Percentiles rank a stretch among this genome's conserved stretches.
These are phyloP conservation scores for Dittrichia graveolens DNA, from an alignment of 129 eudicot genomes.

Conservation along the genomic window DNA sequence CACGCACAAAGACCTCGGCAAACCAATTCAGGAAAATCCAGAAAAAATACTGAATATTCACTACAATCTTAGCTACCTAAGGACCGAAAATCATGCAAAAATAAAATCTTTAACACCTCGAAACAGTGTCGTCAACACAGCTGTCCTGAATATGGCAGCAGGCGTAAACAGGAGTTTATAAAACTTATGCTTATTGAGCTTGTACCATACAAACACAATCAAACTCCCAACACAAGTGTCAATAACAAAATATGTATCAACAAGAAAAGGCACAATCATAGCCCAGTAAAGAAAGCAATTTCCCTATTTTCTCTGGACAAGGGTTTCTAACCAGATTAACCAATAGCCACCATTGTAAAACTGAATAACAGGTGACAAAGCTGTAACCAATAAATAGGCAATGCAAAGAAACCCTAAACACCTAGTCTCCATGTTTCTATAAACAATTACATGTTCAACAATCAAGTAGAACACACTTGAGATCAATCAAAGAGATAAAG, in stretches of 20 bases:
- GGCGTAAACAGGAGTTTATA: too few relatives aligned
- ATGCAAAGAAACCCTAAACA: constrained; percentile 80
- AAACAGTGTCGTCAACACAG: too few relatives aligned
- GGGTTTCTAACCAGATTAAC: constrained; percentile 57
- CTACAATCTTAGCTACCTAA: too few relatives aligned
- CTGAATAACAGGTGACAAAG: constrained; percentile 69
- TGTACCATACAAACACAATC: constrained; percentile 72
- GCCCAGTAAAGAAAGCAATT: constrained; percentile 80
- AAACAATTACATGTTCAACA: constrained; percentile 51
- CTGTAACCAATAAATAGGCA: constrained; percentile 82
- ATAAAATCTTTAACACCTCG: too few relatives aligned
- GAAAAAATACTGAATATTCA: too few relatives aligned
- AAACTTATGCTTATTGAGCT: constrained; percentile 41
- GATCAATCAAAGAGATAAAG: too few relatives aligned
- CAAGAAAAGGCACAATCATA: constrained; percentile 92
- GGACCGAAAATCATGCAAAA: too few relatives aligned
- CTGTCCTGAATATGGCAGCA: too few relatives aligned
- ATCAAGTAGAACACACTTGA: too few relatives aligned
- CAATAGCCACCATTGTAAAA: constrained; percentile 52
- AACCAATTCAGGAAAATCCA: too few relatives aligned
- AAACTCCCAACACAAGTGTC: constrained; percentile 88
- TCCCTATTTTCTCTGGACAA: constrained; percentile 50
- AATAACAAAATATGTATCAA: constrained; percentile 80
- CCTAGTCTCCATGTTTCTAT: constrained; percentile 95
- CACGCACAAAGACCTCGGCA: too few relatives aligned